Base-by-base conservation (phyloP, 495 filamentous ascomycete genomes). In the Achaetomiella virescens region DNA sequence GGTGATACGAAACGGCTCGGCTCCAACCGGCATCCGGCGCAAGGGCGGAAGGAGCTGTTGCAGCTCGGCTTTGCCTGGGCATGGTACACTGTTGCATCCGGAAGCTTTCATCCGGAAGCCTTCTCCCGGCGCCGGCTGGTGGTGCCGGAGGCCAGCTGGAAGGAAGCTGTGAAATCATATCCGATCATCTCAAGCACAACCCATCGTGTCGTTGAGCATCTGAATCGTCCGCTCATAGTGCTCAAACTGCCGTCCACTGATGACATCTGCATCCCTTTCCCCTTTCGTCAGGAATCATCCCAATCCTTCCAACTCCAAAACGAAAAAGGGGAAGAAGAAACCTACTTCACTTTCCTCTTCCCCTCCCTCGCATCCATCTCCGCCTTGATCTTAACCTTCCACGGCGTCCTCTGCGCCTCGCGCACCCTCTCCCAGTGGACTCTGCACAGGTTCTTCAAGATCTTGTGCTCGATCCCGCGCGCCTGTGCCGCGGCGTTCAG, bases 391-490 rank as follows among this genome's bases (percentile, higher is more conserved):
- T 5, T 47, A 24, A 41, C 21, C 35, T 35, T 55, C 62, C 55
- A 53, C 46, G 42, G 20, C 37, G 8, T 40, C 50, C 20, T 38
- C 22, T 20, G 17, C 8, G 4, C 15, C 15, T 41, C 35, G 14
- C 37, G 18, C 27, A n/a, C 10, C 20, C 63, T 42, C 52, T 60
- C 50, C 56, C 77, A 86, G 58, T 76, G 71, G 20, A 84, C 78
- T 40, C 81, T 64, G 36, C 89, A 62, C 52, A 97, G 62, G 60
- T 86, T 95, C 68, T 84, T 89, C 48, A 96, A 50, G 47, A 98
- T 84, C 52, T 71, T 76, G 66, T 96, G 90, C 74, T 97, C 93
- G 18, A 92, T 55, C 0, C 90, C 90, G 22, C 70, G 78, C 55
- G 78, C 67, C 42, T 74, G 68, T 9, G 85, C 76, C 7, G 93